phyloP scores from a whole-genome alignment of 2,329 filamentous ascomycete species.

The Diaporthe citrichinensis region DNA sequence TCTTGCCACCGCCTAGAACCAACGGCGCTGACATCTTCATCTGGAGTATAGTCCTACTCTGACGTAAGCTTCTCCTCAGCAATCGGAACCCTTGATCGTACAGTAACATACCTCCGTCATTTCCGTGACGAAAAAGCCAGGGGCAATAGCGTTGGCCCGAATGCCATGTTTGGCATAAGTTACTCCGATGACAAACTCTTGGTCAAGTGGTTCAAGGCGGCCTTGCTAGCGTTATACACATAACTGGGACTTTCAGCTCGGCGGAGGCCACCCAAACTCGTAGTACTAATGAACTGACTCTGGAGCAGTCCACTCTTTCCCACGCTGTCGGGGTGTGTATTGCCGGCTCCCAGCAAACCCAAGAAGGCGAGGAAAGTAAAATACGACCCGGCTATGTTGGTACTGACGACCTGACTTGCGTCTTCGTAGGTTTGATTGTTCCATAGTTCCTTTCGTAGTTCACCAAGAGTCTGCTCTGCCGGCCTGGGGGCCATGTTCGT shows the following conservation, averaged over 20 bases:
- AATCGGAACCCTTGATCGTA: too few relatives aligned
- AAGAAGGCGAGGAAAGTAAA: constrained; percentile 2
- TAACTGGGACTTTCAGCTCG: background rate
- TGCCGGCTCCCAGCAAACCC: background rate
- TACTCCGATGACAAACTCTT: background rate
- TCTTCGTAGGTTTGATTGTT: background rate
- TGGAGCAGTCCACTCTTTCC: background rate
- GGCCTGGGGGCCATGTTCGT: background rate
- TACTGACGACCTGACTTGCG: background rate
- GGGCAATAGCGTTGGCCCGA: background rate
- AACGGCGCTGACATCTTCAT: background rate
- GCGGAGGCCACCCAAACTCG: background rate
- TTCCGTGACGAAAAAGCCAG: background rate
- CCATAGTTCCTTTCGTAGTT: background rate
- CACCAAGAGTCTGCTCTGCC: background rate
- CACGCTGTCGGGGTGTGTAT: constrained; percentile 6
- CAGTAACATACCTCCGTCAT: background rate
- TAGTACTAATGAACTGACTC: constrained; percentile 6
- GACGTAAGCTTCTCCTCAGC: too few relatives aligned
- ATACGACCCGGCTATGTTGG: constrained; percentile 1
- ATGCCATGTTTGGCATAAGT: background rate
- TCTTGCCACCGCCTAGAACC: background rate
- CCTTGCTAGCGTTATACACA: background rate
- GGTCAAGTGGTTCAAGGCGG: background rate
- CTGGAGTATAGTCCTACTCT: background rate